Conservation (phyloP, 1,139 yeast genomes). For the Debaryomyces subglobosus region DNA sequence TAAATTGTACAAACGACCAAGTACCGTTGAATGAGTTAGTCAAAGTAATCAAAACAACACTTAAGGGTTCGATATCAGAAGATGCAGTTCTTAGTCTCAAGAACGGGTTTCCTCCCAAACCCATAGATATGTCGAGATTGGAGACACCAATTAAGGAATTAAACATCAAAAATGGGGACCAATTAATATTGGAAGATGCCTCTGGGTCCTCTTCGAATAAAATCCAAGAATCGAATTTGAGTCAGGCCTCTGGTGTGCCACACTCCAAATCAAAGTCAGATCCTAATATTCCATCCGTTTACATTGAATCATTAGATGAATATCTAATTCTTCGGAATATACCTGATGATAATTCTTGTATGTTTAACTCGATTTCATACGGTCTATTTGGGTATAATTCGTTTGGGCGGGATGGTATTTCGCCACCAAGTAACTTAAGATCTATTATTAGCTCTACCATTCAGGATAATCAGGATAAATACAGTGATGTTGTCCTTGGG, state of each 20-base stretch:
- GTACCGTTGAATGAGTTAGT: conserved; percentile 19
- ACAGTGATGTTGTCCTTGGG: conserved; percentile 64
- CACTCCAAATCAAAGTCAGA: neutral
- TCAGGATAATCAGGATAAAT: conserved; percentile 42
- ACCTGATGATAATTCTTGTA: conserved; percentile 81
- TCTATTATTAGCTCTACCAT: conserved; percentile 51
- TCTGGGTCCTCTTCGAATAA: conserved; percentile 1
- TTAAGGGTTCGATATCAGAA: conserved; percentile 18
- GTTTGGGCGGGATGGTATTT: conserved; percentile 18
- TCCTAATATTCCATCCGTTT: conserved; percentile 32
- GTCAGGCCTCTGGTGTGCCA: conserved; percentile 2
- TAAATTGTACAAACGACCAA: conserved; percentile 18
- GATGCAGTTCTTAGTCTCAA: conserved; percentile 31
- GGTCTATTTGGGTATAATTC: conserved; percentile 41
- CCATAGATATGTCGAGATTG: conserved; percentile 32
- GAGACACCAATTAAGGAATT: conserved; percentile 31
- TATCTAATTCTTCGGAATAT: conserved; percentile 58
- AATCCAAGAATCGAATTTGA: conserved; percentile 10
- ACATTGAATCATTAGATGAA: conserved; percentile 22
- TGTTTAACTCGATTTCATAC: conserved; percentile 70
- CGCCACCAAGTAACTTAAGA: conserved; percentile 47
- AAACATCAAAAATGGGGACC: conserved; percentile 63
- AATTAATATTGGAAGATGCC: conserved; percentile 40
- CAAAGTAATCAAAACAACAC: conserved; percentile 15
- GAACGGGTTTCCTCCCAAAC: conserved; percentile 65